Base-by-base conservation (phyloP, 2,329 filamentous ascomycete genomes). In the Aureobasidium sp. region DNA sequence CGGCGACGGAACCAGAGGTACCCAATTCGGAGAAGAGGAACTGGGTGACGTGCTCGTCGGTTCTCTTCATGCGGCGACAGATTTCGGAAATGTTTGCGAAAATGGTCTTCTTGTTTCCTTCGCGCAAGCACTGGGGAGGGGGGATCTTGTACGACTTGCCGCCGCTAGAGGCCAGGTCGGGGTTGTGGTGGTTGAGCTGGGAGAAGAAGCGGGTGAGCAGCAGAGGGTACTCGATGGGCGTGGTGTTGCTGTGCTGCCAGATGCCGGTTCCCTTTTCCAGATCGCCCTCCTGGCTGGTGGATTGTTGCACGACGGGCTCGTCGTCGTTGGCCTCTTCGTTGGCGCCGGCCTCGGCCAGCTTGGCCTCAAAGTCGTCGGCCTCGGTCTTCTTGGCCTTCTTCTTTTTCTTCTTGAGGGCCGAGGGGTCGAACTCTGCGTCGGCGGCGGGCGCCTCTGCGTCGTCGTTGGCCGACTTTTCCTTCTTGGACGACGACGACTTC, bases 41-140 rank as follows among this genome's bases (percentile, higher is more conserved):
- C 69, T 93, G 88, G 57, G 91, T 97, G 67, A 99, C 72, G 67
- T 74, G 94, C 78, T 99, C 94, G 73, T 97, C 93, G 65, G 89
- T 92, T 75, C 94, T 86, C 86, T 99, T 99, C 92, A 99, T 97
- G 70, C 93, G 86, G 84, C 96, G 96, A 84, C 91, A 95, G 71
- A 99, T 97, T 74, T 99, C 94, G 74, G 90, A 85, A 72, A 99
- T 94, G 81, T 99, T 99, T 81, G 93, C 94, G 72, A 99, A 99
- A 72, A 99, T 96, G 64, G 94, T 99, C 87, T 95, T 95, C 85
- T 96, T 95, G 86, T 99, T 99, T 75, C 94, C 94, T 91, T 99
- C 94, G 79, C 94, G 92, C 73, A 97, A 85, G 79, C 94, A 97
- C 81, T 99, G 94, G 54, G 94, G 94, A 57, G 94, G 94, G 57